Evolutionary conservation across 306 rosid species (phyloP), one percentile per base, ranked within the genome.

Genomic region (Vachellia collinsii): DNA sequence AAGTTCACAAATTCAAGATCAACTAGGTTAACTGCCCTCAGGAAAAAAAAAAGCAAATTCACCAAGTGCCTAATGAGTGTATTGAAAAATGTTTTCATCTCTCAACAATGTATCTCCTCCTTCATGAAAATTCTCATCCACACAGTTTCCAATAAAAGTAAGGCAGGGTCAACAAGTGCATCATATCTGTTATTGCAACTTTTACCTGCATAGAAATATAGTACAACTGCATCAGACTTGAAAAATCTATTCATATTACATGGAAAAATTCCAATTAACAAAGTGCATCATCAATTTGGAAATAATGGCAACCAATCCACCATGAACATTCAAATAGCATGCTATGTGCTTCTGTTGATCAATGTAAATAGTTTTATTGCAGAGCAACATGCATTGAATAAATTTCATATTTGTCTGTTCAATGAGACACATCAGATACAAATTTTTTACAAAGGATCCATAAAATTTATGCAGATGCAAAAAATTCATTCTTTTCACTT

Each of bases 241-340:
- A 76, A 66, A 53, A 22, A 22, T 63, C 7, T 1, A 50, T 22
- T 36, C n/a, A 68, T 0, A 70, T 53, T 76, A 53, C 38, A 58
- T 73, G 36, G 41, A 74, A 67, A 74, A 11, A 16, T 38, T 79
- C 71, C 68, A 56, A 64, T 42, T 10, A 22, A n/a, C 39, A 56
- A 62, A 70, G 71, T 3, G 46, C 71, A 70, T 42, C 42, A 22
- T 17, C 73, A 75, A 76, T 38, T 75, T 36, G 19, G 25, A 22
- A 53, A 53, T 53, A 53, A 53, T 3, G 23, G 59, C 22, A 53
- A 53, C 58, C 58, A 42, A 58, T 67, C 80, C 36, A 4, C 61
- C 23, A 47, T 51, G 39, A 81, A 54, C 70, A 74, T 74, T 47
- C 39, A 81, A 67, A 82, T 53, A 42, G 36, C 23, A 80, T 72